These are phyloP conservation scores for Curvularia sp. DNA, from an alignment of 2,329 filamentous ascomycete genomes.

Conservation along the genomic window DNA sequence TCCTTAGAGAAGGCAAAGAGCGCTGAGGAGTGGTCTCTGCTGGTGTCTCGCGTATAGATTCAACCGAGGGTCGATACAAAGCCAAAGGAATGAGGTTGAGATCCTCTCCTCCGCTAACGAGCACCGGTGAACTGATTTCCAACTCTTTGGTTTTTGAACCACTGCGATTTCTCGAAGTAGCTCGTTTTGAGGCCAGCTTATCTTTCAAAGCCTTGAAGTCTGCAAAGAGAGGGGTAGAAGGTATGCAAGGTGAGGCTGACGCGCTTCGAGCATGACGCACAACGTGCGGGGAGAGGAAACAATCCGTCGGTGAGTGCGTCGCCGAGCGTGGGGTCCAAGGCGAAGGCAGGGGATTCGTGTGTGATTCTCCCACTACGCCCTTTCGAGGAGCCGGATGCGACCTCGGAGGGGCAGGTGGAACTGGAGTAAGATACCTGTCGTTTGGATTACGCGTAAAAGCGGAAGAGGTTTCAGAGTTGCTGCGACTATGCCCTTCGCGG, in stretches of 20 bases:
- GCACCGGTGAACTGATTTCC: conserved; percentile 42
- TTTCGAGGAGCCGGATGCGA: conserved; percentile 28
- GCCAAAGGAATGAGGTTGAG: conserved; percentile 37
- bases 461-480: conserved; percentile 70
- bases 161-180: conserved; percentile 33
- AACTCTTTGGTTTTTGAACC: conserved; percentile 36
- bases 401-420: conserved; percentile 56
- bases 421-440: conserved; percentile 76
- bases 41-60: conserved; percentile 22
- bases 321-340: conserved; percentile 38
- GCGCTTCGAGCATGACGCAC: conserved; percentile 41
- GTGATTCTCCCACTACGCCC: conserved; percentile 26
- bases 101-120: conserved; percentile 43
- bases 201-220: conserved; percentile 45
- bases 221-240: conserved; percentile 37
- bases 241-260: conserved; percentile 38
- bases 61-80: conserved; percentile 41
- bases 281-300: conserved; percentile 33
- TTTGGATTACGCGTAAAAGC: conserved; percentile 78
- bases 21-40: conserved; percentile 14
- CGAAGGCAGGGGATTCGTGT: conserved; percentile 29
- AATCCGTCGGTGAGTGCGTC: conserved; percentile 35
- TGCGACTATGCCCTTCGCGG: conserved; percentile 66
- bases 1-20: conserved; percentile 25
- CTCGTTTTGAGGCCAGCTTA: conserved; percentile 39